Conservation (phyloP, 1,284 basidiomycete species). For the Cerioporus squamosus region DNA sequence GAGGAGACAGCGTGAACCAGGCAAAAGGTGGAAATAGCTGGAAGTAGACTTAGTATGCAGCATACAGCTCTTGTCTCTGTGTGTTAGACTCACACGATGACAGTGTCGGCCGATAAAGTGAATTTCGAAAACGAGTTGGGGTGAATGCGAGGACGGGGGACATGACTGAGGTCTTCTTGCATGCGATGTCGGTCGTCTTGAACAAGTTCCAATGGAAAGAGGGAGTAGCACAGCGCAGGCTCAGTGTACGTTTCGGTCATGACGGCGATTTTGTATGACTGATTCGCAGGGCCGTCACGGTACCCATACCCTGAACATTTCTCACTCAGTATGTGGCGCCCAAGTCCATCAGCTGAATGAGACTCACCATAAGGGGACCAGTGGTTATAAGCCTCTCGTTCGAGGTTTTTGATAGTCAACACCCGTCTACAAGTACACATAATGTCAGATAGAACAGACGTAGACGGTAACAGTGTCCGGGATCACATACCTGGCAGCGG, state of each 20-base stretch:
- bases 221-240: conserved; percentile 36
- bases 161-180: conserved; percentile 40
- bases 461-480: too few species aligned
- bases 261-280: neutral
- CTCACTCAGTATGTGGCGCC: neutral
- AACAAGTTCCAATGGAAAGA: conserved; percentile 44
- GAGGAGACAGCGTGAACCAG: conserved; percentile 44
- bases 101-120: conserved; percentile 36
- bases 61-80: neutral
- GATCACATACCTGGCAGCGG: neutral
- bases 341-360: too few species aligned
- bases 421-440: too few species aligned
- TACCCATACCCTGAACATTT: neutral
- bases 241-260: conserved; percentile 22
- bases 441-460: too few species aligned
- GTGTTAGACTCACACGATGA: conserved; percentile 41
- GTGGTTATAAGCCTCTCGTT: too few species aligned
- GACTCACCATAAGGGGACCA: too few species aligned
- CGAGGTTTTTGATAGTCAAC: too few species aligned
- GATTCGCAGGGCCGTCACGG: neutral
- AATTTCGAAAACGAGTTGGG: conserved; percentile 33
- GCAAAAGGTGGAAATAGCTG: conserved; percentile 44
- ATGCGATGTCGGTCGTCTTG: conserved; percentile 46
- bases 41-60: neutral
- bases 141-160: conserved; percentile 41